phyloP scores from a whole-genome alignment of 805 yeast species.

The Lipomyces spencermartinsiae region DNA sequence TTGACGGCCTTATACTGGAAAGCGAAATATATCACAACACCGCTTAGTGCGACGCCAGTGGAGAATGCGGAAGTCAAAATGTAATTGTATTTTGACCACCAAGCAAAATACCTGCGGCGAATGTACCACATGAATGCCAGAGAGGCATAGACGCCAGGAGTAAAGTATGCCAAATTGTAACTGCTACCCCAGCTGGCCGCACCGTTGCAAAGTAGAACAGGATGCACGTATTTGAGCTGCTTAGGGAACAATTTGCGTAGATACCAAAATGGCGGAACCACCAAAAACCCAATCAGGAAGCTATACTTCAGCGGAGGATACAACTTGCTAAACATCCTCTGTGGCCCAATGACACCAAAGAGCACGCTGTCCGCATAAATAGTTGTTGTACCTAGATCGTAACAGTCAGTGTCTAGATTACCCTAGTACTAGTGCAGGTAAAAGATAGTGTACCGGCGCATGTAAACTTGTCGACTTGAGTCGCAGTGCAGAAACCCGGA shows the following conservation, averaged over 20 bases:
- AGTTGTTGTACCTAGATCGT: slow-evolving; percentile 52
- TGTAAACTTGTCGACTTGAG: slow-evolving; percentile 32
- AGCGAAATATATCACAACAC: slow-evolving; percentile 61
- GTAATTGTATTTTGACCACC: slow-evolving; percentile 81
- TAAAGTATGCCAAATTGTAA: slow-evolving; percentile 23
- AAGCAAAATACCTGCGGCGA: slow-evolving; percentile 59
- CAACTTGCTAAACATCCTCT: slow-evolving; percentile 60
- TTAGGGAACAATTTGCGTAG: slow-evolving; percentile 23
- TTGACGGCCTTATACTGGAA: slow-evolving; percentile 52
- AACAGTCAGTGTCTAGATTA: too few species aligned
- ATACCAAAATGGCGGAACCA: slow-evolving; percentile 39
- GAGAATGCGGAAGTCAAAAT: slow-evolving; percentile 69
- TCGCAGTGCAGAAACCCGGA: slow-evolving; percentile 35
- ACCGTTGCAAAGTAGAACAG: slow-evolving; percentile 19
- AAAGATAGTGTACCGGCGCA: slow-evolving; percentile 50
- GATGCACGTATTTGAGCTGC: slow-evolving; percentile 23
- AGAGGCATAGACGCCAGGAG: slow-evolving; percentile 18
- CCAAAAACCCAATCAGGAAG: slow-evolving; percentile 59
- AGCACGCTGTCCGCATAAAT: slow-evolving; percentile 63
- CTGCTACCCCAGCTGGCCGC: slow-evolving; percentile 16
- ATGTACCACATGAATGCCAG: slow-evolving; percentile 59
- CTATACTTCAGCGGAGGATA: slow-evolving; percentile 71
- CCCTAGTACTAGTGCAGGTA: too few species aligned
- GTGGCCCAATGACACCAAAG: slow-evolving; percentile 73
- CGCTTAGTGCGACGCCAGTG: slow-evolving; percentile 68